A percentile compares a stretch with the other conserved stretches of the same genome.
phyloP scores from a whole-genome alignment of 2,329 filamentous ascomycete genomes.

The Reticulascus tulasneorum region DNA sequence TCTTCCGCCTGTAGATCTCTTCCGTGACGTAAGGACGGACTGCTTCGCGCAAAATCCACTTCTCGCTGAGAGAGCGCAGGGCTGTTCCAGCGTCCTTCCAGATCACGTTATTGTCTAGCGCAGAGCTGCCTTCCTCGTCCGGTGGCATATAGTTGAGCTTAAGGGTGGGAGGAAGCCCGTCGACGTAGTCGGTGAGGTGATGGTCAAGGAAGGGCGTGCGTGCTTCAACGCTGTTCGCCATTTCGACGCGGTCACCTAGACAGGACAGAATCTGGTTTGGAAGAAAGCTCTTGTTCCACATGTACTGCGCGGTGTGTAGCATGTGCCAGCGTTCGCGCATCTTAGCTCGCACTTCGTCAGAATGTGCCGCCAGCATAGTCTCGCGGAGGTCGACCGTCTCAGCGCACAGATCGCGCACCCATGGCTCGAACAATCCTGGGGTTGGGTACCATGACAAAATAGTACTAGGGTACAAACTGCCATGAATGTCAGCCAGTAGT shows the following conservation, averaged over 20 bases:
- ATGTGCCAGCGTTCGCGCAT: conserved; percentile 25
- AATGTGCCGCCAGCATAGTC: conserved; percentile 7
- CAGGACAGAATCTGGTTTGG: conserved; percentile 24
- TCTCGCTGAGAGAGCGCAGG: conserved; percentile 32
- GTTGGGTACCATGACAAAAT: conserved; percentile 2
- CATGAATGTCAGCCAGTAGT: too few relatives aligned
- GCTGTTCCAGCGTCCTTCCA: conserved; percentile 9
- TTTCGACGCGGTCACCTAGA: conserved; percentile 29
- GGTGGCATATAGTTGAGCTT: too few relatives aligned
- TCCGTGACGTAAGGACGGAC: conserved; percentile 32
- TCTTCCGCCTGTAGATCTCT: conserved; percentile 46
- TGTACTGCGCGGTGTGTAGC: conserved; percentile 21
- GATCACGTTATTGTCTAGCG: too few relatives aligned
- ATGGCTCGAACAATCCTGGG: conserved; percentile 6
- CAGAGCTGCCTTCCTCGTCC: too few relatives aligned
- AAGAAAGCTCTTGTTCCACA: conserved; percentile 19
- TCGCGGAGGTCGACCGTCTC: conserved; percentile 4
- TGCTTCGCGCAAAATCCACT: conserved; percentile 47
- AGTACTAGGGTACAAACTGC: too few relatives aligned
- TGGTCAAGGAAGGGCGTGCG: conserved; percentile 32
- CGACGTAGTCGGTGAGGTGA: conserved; percentile 25
- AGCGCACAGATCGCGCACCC: conserved; percentile 8
- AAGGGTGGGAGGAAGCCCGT: too few relatives aligned
- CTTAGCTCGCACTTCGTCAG: conserved; percentile 17
- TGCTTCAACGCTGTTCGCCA: conserved; percentile 31